Evolutionary conservation across 73 alveolate species (phyloP).

Genomic region (Tetrahymena borealis): DNA sequence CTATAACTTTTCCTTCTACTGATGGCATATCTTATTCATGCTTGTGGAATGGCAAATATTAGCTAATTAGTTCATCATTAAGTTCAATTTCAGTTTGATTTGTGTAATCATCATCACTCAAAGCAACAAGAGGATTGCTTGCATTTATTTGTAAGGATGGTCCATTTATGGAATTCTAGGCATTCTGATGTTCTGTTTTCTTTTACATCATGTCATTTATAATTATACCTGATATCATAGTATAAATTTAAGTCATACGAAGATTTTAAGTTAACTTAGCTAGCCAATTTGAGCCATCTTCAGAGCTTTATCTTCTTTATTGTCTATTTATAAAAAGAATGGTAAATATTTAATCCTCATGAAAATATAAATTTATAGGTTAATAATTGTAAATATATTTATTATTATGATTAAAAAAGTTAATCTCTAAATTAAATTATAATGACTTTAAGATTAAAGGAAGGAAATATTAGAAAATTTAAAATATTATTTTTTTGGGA

Average conservation of each 20-base stretch:
- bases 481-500: too few relatives aligned
- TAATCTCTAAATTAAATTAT: too few relatives aligned
- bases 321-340: background rate
- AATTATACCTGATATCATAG: background rate
- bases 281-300: background rate
- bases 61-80: background rate
- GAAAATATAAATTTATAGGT: too few relatives aligned
- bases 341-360: background rate
- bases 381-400: too few relatives aligned
- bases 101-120: background rate
- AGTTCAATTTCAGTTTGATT: background rate
- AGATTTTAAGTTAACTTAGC: background rate
- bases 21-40: background rate
- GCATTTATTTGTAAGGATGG: background rate
- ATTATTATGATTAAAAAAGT: too few relatives aligned
- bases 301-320: background rate
- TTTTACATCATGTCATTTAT: background rate
- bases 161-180: background rate
- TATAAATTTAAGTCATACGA: background rate
- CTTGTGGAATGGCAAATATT: background rate
- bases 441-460: too few relatives aligned
- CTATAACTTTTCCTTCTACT: background rate
- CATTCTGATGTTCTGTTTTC: background rate
- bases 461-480: too few relatives aligned
- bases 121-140: background rate